Conservation (phyloP, 1,284 basidiomycete genomes). For the Ganoderma multipileum region DNA sequence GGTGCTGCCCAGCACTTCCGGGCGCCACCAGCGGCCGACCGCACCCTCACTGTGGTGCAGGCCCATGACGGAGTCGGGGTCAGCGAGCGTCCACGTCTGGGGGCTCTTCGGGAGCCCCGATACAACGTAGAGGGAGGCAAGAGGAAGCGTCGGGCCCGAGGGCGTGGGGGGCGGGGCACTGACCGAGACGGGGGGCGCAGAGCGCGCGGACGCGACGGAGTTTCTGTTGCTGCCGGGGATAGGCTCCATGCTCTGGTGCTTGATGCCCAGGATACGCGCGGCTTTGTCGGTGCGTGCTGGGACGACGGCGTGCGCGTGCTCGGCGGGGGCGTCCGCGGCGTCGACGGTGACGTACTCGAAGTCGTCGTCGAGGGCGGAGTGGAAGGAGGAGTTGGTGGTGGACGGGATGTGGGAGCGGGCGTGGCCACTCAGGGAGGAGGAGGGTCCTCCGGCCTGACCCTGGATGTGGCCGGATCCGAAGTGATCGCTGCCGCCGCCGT, state of each 20-base stretch:
- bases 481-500: not conserved
- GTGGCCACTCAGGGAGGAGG: constrained; percentile 13
- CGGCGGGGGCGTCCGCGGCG: constrained; percentile 35
- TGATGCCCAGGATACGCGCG: constrained; percentile 75
- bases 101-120: constrained; percentile 85
- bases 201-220: constrained; percentile 80
- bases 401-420: constrained; percentile 26
- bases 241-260: constrained; percentile 81
- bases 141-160: constrained; percentile 70
- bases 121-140: constrained; percentile 85
- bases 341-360: constrained; percentile 71
- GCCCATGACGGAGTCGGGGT: constrained; percentile 86
- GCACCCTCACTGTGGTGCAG: constrained; percentile 88
- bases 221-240: constrained; percentile 76
- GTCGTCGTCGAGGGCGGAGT: constrained; percentile 52
- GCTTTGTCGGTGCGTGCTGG: constrained; percentile 55
- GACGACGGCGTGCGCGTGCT: constrained; percentile 29
- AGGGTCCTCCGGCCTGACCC: constrained; percentile 22
- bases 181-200: constrained; percentile 59
- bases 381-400: constrained; percentile 42
- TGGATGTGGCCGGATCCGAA: constrained; percentile 9
- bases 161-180: constrained; percentile 46
- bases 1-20: constrained; percentile 91
- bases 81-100: constrained; percentile 93
- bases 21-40: constrained; percentile 92